Percentiles rank a stretch among this genome's conserved stretches.
Conservation (phyloP, 495 filamentous ascomycete genomes). For the Sporormia fimetaria region DNA sequence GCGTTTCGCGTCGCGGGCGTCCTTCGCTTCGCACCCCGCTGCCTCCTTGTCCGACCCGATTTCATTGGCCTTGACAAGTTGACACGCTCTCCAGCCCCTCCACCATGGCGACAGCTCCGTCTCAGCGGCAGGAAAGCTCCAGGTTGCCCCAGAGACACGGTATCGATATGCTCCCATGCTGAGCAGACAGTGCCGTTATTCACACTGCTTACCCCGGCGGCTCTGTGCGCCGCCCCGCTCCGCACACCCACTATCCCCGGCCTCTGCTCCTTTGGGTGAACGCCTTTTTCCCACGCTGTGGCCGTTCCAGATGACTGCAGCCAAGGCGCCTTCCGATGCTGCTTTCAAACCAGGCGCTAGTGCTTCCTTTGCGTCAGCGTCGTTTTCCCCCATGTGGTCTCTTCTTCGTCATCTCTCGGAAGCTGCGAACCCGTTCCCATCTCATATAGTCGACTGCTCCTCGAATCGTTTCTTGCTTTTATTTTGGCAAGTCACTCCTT, state of each 20-base stretch:
- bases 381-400: slow-evolving; percentile 22
- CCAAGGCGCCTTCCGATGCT: slow-evolving; percentile 26
- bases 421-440: slow-evolving; percentile 17
- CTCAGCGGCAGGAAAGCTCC: slow-evolving; percentile 11
- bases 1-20: slow-evolving; percentile 19
- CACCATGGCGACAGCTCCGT: slow-evolving; percentile 9
- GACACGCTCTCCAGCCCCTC: slow-evolving; percentile 4
- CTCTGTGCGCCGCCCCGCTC: slow-evolving; percentile 8
- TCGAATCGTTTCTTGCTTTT: slow-evolving; percentile 22
- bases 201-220: slow-evolving; percentile 12
- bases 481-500: slow-evolving; percentile 30
- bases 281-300: slow-evolving; percentile 25
- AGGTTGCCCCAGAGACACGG: neutral
- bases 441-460: slow-evolving; percentile 22
- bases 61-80: too few relatives aligned
- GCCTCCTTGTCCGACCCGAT: slow-evolving; percentile 13
- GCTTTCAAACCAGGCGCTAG: slow-evolving; percentile 25
- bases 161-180: slow-evolving; percentile 1
- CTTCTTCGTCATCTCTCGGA: slow-evolving; percentile 21
- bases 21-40: slow-evolving; percentile 8
- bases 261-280: slow-evolving; percentile 21
- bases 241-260: slow-evolving; percentile 11
- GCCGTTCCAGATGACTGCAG: slow-evolving; percentile 28
- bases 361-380: slow-evolving; percentile 23
- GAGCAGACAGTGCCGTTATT: slow-evolving; percentile 1